Evolutionary conservation across 306 rosid species (phyloP), one percentile per base, ranked within the genome.

Genomic region (Inga leiocalycina): DNA sequence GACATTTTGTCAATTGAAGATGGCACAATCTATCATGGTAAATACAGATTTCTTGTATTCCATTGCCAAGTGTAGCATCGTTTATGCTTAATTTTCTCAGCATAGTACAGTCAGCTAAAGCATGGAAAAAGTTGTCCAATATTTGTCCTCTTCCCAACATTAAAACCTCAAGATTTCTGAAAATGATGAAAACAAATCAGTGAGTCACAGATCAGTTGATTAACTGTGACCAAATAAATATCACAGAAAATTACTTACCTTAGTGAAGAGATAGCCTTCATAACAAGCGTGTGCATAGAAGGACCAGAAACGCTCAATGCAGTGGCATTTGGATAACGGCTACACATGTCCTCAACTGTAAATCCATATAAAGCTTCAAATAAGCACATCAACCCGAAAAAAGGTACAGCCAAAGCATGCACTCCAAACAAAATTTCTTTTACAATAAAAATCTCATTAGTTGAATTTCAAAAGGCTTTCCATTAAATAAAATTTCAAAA

Each of bases 311-410:
- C 85, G 83, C 91, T 94, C 85, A 97, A 86, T 74, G 91, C 94
- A 62, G 97, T 92, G 41, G 98, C 99, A 88, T 92, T 97, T 15
- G 99, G 99, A 89, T 97, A 97, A 61, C 98, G 93, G 82, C 90
- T 88, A 87, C 99, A 94, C 93, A 97, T 90, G 87, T 94, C 95
- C 87, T 91, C 99, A 86, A 97, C 99, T 97, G 92, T 71, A 88
- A 75, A 83, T 62, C 45, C 66, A 87, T 30, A 66, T 17, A 19
- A 17, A 85, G 79, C 65, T 66, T 76, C 34, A 56, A 81, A 83
- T 89, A 51, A 83, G 87, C 77, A 83, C 57, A 52, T 32, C 72
- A 65, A 24, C 43, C 77, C 13, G 10, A 5, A 44, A 45, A 22
- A 41, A 71, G 3, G 24, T 32, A 75, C 54, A 30, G 46, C 39